Evolutionary conservation across 2,329 filamentous ascomycete species (phyloP).

Genomic region (Ophiocordyceps unilateralis): DNA sequence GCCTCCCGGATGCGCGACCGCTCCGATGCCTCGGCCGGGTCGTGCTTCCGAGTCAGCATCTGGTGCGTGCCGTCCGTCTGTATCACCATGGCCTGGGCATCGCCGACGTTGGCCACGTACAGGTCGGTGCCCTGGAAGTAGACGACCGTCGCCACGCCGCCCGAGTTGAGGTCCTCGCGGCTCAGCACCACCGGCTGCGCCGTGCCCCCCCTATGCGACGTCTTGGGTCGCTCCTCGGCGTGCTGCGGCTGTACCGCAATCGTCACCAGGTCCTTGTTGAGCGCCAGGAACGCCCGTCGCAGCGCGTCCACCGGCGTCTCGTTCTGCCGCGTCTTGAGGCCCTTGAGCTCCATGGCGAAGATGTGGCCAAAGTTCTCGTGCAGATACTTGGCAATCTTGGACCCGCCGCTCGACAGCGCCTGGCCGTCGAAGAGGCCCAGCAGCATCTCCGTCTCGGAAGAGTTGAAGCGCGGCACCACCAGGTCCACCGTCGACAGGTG

Average conservation of each 20-base stretch:
- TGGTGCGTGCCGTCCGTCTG: conserved; percentile 71
- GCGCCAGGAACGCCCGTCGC: conserved; percentile 64
- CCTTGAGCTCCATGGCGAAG: conserved; percentile 67
- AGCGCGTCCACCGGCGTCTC: conserved; percentile 75
- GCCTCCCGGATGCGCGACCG: conserved; percentile 82
- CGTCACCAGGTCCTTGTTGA: conserved; percentile 90
- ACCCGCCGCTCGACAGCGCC: conserved; percentile 72
- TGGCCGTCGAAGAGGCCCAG: conserved; percentile 95
- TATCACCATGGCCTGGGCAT: conserved; percentile 90
- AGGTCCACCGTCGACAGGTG: conserved; percentile 92
- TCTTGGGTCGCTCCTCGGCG: conserved; percentile 52
- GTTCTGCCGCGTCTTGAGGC: conserved; percentile 43
- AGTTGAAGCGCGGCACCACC: conserved; percentile 81
- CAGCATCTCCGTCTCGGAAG: conserved; percentile 76
- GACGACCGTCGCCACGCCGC: conserved; percentile 79
- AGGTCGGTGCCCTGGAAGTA: conserved; percentile 83
- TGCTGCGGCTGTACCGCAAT: conserved; percentile 67
- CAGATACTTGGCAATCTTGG: conserved; percentile 88
- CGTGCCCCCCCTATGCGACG: conserved; percentile 51
- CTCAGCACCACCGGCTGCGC: conserved; percentile 60
- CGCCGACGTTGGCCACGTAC: conserved; percentile 87
- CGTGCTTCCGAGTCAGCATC: conserved; percentile 79
- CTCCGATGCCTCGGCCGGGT: conserved; percentile 73
- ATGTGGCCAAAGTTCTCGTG: conserved; percentile 89
- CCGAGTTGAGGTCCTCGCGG: conserved; percentile 77